A percentile compares a stretch with the other conserved stretches of the same genome.
These are phyloP conservation scores for Benincasa hispida DNA, from an alignment of 306 rosid genomes.

Conservation along the genomic window DNA sequence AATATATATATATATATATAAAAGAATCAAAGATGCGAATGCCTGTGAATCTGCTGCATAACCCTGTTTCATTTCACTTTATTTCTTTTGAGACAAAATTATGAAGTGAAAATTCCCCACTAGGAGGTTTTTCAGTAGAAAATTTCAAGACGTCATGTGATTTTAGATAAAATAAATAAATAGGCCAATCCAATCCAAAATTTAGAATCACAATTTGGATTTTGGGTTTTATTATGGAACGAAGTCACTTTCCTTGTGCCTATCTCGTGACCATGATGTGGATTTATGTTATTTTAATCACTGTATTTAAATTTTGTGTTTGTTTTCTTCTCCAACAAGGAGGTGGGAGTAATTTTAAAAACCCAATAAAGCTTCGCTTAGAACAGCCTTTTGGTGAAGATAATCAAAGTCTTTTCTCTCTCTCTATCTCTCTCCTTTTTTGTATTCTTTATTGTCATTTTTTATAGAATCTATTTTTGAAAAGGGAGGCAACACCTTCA, in stretches of 20 bases:
- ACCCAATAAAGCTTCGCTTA: constrained; percentile 17
- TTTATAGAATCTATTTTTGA: neutral
- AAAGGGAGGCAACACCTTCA: neutral
- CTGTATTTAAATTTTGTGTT: neutral
- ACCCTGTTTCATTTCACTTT: neutral
- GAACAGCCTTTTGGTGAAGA: constrained; percentile 34
- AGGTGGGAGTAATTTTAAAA: constrained; percentile 9
- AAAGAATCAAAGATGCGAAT: neutral
- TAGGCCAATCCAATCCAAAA: neutral
- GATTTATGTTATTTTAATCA: neutral
- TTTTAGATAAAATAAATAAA: neutral
- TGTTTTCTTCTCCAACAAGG: neutral
- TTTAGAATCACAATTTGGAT: constrained; percentile 2
- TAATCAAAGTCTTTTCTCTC: neutral
- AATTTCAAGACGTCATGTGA: neutral
- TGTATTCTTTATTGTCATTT: neutral
- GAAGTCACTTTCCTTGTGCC: neutral
- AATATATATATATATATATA: neutral
- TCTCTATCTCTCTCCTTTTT: neutral
- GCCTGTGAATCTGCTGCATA: constrained; percentile 4
- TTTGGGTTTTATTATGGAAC: neutral
- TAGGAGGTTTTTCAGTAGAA: neutral
- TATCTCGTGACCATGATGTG: constrained; percentile 6
- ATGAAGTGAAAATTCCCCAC: neutral
- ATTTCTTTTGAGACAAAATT: neutral